These are phyloP conservation scores for Penicillium sp. DNA, from an alignment of 2,329 filamentous ascomycete genomes.

Conservation along the genomic window DNA sequence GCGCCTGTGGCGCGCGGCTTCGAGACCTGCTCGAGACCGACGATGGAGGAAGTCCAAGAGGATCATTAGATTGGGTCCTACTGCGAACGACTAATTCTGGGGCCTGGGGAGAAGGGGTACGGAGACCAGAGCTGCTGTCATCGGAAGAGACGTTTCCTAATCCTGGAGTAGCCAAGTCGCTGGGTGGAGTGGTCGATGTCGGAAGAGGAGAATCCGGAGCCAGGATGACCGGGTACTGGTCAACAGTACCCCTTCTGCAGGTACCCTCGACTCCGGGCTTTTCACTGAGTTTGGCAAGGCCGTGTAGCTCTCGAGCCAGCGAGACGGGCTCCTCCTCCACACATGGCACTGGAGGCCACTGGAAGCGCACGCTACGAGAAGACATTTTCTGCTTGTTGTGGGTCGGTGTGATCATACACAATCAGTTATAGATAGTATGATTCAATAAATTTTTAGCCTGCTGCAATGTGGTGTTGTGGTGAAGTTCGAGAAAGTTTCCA, in stretches of 20 bases:
- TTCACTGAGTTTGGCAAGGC: constrained; percentile 30
- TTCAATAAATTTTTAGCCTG: constrained; percentile 20
- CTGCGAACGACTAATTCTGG: constrained; percentile 16
- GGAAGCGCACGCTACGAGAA: constrained; percentile 27
- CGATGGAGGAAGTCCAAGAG: constrained; percentile 1
- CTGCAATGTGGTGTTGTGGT: constrained; percentile 17
- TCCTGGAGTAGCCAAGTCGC: constrained; percentile 18
- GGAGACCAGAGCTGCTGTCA: constrained; percentile 27
- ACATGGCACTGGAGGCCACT: constrained; percentile 44
- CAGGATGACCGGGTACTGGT: constrained; percentile 47
- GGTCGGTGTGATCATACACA: constrained; percentile 10
- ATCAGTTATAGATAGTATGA: neutral
- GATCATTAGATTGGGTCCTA: neutral
- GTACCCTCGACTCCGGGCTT: constrained; percentile 35
- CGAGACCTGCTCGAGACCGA: constrained; percentile 11
- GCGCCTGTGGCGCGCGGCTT: constrained; percentile 5
- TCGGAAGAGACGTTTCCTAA: constrained; percentile 25
- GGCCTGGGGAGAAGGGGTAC: constrained; percentile 24
- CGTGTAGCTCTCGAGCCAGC: constrained; percentile 42
- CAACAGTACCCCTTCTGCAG: constrained; percentile 40
- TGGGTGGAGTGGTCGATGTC: constrained; percentile 8
- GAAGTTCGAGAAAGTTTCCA: constrained; percentile 5
- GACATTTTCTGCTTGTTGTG: constrained; percentile 17
- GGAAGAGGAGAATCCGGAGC: constrained; percentile 26
- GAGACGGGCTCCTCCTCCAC: constrained; percentile 48